Evolutionary conservation across 164 flowering plant species (phyloP).

Genomic region (Umbilicus rupestris): DNA sequence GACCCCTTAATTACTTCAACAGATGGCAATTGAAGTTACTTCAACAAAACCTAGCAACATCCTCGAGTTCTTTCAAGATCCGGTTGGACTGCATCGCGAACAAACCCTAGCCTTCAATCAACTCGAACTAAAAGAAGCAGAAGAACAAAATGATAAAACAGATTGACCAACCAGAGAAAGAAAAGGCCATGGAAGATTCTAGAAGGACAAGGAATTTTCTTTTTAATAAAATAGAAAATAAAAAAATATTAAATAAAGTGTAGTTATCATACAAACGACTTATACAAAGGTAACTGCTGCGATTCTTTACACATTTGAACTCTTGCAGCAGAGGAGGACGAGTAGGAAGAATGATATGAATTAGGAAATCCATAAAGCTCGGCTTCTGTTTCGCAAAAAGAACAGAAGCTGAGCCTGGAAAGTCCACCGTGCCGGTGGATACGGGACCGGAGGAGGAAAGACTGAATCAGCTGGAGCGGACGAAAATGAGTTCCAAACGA

Average conservation of each 20-base stretch:
- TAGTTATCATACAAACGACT: too few relatives aligned
- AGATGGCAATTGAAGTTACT: too few relatives aligned
- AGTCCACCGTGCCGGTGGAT: not conserved
- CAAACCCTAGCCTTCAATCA: not conserved
- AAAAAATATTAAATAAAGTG: too few relatives aligned
- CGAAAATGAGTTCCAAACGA: conserved; percentile 40
- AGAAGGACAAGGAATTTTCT: too few relatives aligned
- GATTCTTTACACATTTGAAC: not conserved
- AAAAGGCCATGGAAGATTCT: too few relatives aligned
- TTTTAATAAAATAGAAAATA: too few relatives aligned
- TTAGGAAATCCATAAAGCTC: not conserved
- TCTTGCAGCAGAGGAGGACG: not conserved
- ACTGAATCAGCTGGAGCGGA: conserved; percentile 35
- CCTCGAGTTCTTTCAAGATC: conserved; percentile 37
- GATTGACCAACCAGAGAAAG: too few relatives aligned
- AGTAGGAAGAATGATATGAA: not conserved
- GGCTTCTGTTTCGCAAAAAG: not conserved
- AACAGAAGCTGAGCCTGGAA: not conserved
- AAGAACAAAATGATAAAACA: not conserved
- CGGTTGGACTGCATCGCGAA: conserved; percentile 18
- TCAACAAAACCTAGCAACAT: too few relatives aligned
- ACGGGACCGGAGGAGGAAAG: not conserved
- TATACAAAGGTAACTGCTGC: too few relatives aligned
- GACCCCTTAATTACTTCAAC: too few relatives aligned
- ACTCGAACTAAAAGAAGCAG: not conserved